phyloP scores from a whole-genome alignment of 176 grass and related monocot species.

The Oryza glaberrima region DNA sequence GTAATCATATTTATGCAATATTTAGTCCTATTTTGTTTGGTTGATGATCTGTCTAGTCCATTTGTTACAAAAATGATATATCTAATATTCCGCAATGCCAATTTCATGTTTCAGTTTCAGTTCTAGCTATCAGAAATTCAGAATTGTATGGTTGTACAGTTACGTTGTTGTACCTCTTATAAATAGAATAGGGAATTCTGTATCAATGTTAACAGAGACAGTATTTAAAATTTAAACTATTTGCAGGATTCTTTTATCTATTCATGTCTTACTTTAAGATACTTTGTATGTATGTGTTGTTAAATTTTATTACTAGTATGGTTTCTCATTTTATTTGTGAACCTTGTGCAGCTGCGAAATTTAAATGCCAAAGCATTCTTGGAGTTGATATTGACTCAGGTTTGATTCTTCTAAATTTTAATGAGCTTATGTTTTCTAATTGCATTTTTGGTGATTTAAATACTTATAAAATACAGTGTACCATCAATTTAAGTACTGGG shows the following conservation, averaged over 20 bases:
- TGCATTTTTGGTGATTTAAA: neutral
- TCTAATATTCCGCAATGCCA: neutral
- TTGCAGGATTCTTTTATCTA: neutral
- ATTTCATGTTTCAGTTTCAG: neutral
- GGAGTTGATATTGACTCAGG: constrained; percentile 95
- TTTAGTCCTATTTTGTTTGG: constrained; percentile 29
- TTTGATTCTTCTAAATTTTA: constrained; percentile 10
- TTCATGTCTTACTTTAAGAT: constrained; percentile 1
- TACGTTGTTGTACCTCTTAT: constrained; percentile 15
- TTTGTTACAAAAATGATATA: neutral
- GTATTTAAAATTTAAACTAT: neutral
- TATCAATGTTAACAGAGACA: neutral
- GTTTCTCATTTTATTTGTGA: constrained; percentile 40
- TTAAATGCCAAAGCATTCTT: constrained; percentile 77
- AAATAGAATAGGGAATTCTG: constrained; percentile 14
- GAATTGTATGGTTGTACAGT: constrained; percentile 6
- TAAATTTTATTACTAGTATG: constrained; percentile 4
- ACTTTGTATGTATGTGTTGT: neutral
- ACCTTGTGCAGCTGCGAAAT: constrained; percentile 76
- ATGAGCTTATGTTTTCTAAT: constrained; percentile 32
- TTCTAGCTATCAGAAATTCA: constrained; percentile 3
- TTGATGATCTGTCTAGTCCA: neutral
- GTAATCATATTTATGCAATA: constrained; percentile 43
- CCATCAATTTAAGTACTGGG: neutral
- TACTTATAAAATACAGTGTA: constrained; percentile 5